Evolutionary conservation across 495 filamentous ascomycete species (phyloP), one percentile per base, ranked within the genome.

Genomic region (Neurospora sp.): DNA sequence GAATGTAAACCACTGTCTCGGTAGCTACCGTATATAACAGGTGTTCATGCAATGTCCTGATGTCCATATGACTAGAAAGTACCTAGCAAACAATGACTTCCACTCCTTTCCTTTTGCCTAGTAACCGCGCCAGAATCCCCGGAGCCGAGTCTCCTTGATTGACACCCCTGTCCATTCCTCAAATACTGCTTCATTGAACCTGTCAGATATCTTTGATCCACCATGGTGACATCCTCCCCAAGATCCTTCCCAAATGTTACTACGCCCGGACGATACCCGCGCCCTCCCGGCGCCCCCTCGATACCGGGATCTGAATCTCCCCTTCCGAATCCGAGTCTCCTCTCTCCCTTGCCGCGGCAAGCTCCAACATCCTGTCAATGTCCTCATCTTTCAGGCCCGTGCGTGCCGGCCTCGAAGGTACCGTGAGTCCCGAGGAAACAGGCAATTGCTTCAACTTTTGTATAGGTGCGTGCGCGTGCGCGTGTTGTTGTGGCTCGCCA

Each of bases 311-410:
- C 66, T 81, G 79, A 72, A 87, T 87, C 74, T 87, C 85, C 14
- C 80, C 81, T 14, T 87, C 85, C 8, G 84, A 86, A 70, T 87
- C 85, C 11, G 84, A 85, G 46, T 83, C 84, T 35, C 81, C 22
- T 0, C 53, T 61, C 27, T 61, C 81, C 37, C 79, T 82, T 6
- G 81, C 82, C 9, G 76, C 81, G 3, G 77, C 84, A 14, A 79
- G 77, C 42, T 85, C 84, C 40, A 87, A 76, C 83, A 87, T 84
- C 22, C 82, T 74, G 44, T 87, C 84, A 53, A 86, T 82, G 5
- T 87, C 85, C 20, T 82, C 82, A 14, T 83, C 84, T 1, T 77
- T 77, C 35, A 86, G 66, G 4, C 75, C 75, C 0, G 78, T 80
- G 68, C 83, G 81, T 61, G 53, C 7, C 22, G 79, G 78, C 40